Percentiles rank a stretch among this genome's conserved stretches.
Evolutionary conservation across 2,329 filamentous ascomycete genomes (phyloP).

Genomic region (Ambrosiella cleistominuta): DNA sequence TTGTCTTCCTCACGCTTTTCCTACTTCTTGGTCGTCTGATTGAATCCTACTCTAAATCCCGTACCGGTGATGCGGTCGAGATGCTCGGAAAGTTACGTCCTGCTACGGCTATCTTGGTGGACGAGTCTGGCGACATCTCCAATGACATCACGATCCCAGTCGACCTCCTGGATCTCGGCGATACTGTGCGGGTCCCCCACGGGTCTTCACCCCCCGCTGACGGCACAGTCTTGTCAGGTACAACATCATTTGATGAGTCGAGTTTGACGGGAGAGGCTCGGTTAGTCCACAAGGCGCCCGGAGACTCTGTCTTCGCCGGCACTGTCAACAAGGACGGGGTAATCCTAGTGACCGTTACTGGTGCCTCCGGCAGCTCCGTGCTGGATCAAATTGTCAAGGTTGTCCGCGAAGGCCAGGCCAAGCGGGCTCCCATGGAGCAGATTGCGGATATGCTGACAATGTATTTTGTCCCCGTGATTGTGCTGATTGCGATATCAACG

Average conservation of each 20-base stretch:
- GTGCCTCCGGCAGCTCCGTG: conserved; percentile 52
- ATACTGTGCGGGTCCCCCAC: conserved; percentile 56
- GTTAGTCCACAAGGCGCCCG: conserved; percentile 42
- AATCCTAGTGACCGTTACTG: conserved; percentile 45
- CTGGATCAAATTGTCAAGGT: conserved; percentile 63
- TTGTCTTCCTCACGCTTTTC: conserved; percentile 82
- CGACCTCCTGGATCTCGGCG: conserved; percentile 58
- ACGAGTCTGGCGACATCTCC: conserved; percentile 22
- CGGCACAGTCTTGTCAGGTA: conserved; percentile 45
- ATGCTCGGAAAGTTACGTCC: conserved; percentile 63
- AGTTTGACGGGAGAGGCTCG: conserved; percentile 69
- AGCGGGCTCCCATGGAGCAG: conserved; percentile 57
- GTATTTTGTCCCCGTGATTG: conserved; percentile 61
- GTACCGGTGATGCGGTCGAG: conserved; percentile 71
- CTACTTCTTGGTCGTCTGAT: conserved; percentile 57
- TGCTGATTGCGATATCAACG: conserved; percentile 48
- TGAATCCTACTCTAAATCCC: conserved; percentile 83
- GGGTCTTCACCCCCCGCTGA: conserved; percentile 76
- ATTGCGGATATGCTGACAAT: conserved; percentile 55
- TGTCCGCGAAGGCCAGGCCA: conserved; percentile 61
- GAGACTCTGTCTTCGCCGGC: conserved; percentile 52
- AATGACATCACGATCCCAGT: conserved; percentile 29
- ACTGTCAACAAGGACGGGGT: conserved; percentile 55
- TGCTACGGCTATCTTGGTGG: conserved; percentile 51
- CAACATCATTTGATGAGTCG: conserved; percentile 68